Conservation (phyloP, 495 filamentous ascomycete genomes). For the Lasiosphaeris hirsuta region DNA sequence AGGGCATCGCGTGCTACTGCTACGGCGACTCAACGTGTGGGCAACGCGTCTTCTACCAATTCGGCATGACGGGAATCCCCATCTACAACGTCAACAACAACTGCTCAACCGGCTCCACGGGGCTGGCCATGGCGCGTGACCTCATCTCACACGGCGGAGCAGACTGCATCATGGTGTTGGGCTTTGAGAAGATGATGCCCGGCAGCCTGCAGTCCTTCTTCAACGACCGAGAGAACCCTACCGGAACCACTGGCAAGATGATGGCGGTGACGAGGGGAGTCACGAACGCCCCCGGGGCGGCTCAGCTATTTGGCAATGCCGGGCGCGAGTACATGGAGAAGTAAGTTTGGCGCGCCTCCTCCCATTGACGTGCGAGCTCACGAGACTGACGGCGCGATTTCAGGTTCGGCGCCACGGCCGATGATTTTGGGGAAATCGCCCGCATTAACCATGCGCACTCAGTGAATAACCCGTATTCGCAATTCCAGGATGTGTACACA, state of each 20-base stretch:
- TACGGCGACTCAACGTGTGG: constrained; percentile 95
- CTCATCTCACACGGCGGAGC: constrained; percentile 76
- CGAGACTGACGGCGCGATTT: constrained; percentile 11
- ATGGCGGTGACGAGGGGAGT: constrained; percentile 78
- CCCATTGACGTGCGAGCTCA: neutral
- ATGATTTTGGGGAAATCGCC: constrained; percentile 95
- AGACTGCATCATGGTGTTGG: constrained; percentile 85
- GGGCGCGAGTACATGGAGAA: constrained; percentile 95
- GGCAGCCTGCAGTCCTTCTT: constrained; percentile 79
- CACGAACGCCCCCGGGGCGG: constrained; percentile 76
- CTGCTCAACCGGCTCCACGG: constrained; percentile 89
- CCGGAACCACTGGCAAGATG: constrained; percentile 66
- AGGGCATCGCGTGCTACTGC: constrained; percentile 95
- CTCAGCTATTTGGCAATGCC: constrained; percentile 95
- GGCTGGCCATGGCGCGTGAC: constrained; percentile 77
- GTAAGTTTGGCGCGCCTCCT: constrained; percentile 39
- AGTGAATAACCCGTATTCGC: constrained; percentile 90
- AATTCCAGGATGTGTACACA: constrained; percentile 90
- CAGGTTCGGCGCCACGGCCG: constrained; percentile 76
- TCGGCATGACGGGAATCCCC: constrained; percentile 93
- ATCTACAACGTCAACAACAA: constrained; percentile 99
- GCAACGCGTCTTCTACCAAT: constrained; percentile 98
- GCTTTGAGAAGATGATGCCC: constrained; percentile 97
- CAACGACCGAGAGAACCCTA: constrained; percentile 75
- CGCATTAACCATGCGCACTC: constrained; percentile 91